Evolutionary conservation across 2,329 filamentous ascomycete species (phyloP).

Genomic region (Hortaea werneckii): DNA sequence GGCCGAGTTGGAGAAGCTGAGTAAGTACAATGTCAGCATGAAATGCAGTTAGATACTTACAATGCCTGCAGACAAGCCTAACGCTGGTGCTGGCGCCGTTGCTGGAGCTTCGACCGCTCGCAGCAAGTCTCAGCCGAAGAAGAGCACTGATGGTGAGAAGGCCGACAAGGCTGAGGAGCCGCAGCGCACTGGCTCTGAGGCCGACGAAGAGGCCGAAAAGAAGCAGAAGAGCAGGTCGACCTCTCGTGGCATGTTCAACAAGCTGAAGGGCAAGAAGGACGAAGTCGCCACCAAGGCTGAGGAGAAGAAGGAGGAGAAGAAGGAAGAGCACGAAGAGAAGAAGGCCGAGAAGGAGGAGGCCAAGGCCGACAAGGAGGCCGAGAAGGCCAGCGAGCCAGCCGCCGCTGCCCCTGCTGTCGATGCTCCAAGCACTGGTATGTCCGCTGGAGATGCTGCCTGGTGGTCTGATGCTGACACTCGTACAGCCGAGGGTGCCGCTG

Average conservation of each 20-base stretch:
- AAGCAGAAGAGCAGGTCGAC: conserved; percentile 51
- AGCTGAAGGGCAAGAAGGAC: conserved; percentile 53
- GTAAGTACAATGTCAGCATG: conserved; percentile 32
- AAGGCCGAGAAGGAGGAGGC: conserved; percentile 33
- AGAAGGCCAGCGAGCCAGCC: conserved; percentile 16
- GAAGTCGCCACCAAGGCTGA: conserved; percentile 34
- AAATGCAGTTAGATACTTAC: background rate
- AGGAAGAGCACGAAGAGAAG: conserved; percentile 16
- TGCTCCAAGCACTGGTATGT: conserved; percentile 12
- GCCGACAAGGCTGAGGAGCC: conserved; percentile 28
- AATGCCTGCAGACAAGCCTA: conserved; percentile 18
- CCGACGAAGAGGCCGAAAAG: conserved; percentile 26
- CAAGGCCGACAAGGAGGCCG: conserved; percentile 18
- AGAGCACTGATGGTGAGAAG: conserved; percentile 38
- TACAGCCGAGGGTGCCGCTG: conserved; percentile 19
- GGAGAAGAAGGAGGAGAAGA: conserved; percentile 36
- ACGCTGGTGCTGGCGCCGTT: conserved; percentile 9
- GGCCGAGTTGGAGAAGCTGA: conserved; percentile 63
- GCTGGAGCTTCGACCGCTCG: conserved; percentile 27
- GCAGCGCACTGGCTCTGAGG: conserved; percentile 18
- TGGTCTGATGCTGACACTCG: conserved; percentile 12
- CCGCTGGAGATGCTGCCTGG: background rate
- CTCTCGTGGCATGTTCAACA: conserved; percentile 49
- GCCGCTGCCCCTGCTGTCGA: conserved; percentile 21
- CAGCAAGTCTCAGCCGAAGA: conserved; percentile 32